Evolutionary conservation across 768 basidiomycete genomes (phyloP).

Genomic region (Phaffia australis): DNA sequence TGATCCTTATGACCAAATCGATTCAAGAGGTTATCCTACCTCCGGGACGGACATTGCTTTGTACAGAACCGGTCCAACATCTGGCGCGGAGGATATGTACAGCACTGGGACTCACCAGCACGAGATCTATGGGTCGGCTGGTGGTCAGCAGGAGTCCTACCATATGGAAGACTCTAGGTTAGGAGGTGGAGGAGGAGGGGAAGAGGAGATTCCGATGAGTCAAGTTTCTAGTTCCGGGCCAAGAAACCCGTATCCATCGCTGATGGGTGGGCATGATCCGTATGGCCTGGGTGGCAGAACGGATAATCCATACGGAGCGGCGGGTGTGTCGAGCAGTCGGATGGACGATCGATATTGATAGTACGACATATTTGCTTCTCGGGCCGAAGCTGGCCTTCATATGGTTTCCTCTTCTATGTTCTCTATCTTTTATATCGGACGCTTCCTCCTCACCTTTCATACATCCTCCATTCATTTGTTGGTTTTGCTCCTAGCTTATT

Average conservation of each 20-base stretch:
- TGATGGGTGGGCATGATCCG: too few relatives aligned
- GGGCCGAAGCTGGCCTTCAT: not conserved
- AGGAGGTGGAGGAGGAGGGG: too few relatives aligned
- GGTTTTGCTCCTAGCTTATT: not conserved
- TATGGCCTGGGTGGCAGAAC: not conserved
- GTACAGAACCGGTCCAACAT: too few relatives aligned
- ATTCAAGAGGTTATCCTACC: not conserved
- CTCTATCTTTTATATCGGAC: not conserved
- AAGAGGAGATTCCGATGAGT: too few relatives aligned
- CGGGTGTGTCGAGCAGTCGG: not conserved
- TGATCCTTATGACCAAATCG: not conserved
- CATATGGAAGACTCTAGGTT: too few relatives aligned
- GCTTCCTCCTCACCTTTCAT: not conserved
- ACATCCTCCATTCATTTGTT: not conserved
- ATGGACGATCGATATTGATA: not conserved
- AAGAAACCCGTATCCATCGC: too few relatives aligned
- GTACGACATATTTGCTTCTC: slow-evolving; percentile 1
- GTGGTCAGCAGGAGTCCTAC: too few relatives aligned
- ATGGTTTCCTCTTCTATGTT: not conserved
- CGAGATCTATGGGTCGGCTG: too few relatives aligned
- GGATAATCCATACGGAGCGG: slow-evolving; percentile 6
- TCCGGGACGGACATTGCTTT: too few relatives aligned
- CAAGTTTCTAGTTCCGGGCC: too few relatives aligned
- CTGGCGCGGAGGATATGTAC: too few relatives aligned
- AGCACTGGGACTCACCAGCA: too few relatives aligned